Percentiles rank a stretch among this genome's conserved stretches.
Evolutionary conservation across 495 filamentous ascomycete genomes (phyloP).

Genomic region (Lasiosphaeris hirsuta): DNA sequence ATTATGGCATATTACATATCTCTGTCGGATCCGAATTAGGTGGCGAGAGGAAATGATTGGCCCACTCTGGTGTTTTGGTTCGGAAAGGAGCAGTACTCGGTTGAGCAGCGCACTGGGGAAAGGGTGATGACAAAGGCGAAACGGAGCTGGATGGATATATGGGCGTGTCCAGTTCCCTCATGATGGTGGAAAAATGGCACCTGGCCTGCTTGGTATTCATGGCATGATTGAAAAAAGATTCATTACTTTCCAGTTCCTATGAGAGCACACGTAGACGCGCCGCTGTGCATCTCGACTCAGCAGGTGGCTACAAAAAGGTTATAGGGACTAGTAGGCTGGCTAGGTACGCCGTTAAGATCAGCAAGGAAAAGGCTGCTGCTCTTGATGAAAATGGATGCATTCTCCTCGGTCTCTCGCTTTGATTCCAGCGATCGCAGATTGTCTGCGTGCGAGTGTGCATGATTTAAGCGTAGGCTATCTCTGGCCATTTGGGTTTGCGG

Average conservation of each 20-base stretch:
- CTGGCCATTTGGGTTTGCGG: too few species aligned
- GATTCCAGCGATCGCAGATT: neutral
- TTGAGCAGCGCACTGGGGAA: too few species aligned
- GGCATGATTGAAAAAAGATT: slow-evolving; percentile 24
- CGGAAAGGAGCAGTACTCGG: neutral
- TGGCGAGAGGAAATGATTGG: too few species aligned
- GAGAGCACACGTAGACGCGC: slow-evolving; percentile 1
- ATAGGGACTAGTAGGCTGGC: neutral
- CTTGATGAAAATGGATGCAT: slow-evolving; percentile 1
- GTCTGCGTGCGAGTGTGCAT: neutral
- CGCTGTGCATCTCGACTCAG: slow-evolving; percentile 1
- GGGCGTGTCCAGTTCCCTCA: slow-evolving; percentile 18
- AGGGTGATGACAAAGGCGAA: slow-evolving; percentile 8
- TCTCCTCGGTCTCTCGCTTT: neutral
- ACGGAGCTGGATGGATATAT: slow-evolving; percentile 22
- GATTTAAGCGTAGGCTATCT: too few species aligned
- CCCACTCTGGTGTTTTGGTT: neutral
- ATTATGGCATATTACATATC: slow-evolving; percentile 38
- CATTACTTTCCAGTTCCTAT: slow-evolving; percentile 12
- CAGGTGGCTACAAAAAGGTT: slow-evolving; percentile 5
- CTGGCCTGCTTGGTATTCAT: slow-evolving; percentile 18
- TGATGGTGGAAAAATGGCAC: slow-evolving; percentile 20
- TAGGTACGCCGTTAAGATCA: neutral
- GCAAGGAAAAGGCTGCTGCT: neutral
- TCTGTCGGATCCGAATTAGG: neutral